Conservation (phyloP, 2,329 filamentous ascomycete genomes). For the Cadophora malorum region DNA sequence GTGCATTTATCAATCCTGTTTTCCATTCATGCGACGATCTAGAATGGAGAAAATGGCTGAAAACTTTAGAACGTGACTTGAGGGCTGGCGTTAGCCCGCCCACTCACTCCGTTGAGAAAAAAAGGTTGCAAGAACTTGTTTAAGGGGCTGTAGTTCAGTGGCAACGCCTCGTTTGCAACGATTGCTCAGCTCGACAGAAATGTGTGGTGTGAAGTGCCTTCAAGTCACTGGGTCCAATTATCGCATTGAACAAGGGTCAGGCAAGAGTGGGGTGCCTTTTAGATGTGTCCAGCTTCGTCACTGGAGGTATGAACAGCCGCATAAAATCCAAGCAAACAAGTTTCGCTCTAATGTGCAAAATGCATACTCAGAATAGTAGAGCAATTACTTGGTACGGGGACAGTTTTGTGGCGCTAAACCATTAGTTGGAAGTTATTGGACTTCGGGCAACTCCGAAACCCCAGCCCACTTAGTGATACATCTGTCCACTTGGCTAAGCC, state of each 20-base stretch:
- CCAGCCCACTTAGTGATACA: neutral
- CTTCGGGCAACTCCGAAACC: neutral
- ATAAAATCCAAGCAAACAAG: neutral
- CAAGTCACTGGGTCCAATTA: neutral
- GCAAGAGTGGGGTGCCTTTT: neutral
- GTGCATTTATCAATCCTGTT: no score
- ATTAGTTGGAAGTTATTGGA: neutral
- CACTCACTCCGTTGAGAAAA: neutral
- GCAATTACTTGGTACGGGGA: no score
- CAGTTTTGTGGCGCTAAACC: no score
- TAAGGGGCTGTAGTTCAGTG: constrained; percentile 21
- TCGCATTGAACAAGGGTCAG: neutral
- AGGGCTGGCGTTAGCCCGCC: neutral
- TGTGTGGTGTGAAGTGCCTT: neutral
- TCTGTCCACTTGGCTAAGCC: neutral
- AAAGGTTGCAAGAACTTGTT: neutral
- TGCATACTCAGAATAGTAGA: no score
- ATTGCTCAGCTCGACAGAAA: neutral
- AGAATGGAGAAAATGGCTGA: no score
- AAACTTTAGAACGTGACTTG: no score
- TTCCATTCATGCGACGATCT: no score
- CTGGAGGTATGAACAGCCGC: neutral
- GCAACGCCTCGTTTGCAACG: constrained; percentile 21
- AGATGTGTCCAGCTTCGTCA: neutral
- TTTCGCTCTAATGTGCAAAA: neutral